Percentiles rank a stretch among this genome's conserved stretches.
phyloP scores from a whole-genome alignment of 495 filamentous ascomycete genomes.

The Chlorociboria aeruginascens region DNA sequence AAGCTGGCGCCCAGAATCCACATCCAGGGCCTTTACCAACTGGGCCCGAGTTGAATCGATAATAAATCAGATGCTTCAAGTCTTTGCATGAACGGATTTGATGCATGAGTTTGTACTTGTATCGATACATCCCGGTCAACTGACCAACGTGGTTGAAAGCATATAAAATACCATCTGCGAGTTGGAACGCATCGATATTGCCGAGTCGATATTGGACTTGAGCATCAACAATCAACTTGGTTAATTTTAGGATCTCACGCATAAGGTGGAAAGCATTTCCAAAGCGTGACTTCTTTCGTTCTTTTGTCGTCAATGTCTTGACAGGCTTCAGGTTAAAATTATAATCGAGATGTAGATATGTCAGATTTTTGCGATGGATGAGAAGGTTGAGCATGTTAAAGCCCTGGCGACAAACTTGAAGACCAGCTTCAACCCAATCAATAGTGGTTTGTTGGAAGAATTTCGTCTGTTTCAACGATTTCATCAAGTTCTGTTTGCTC shows the following conservation, averaged over 20 bases:
- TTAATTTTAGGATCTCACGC: conserved; percentile 95
- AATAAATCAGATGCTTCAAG: conserved; percentile 98
- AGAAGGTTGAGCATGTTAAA: conserved; percentile 99
- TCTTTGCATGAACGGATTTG: conserved; percentile 99
- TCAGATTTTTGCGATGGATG: conserved; percentile 97
- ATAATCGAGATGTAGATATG: conserved; percentile 97
- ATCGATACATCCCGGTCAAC: conserved; percentile 98
- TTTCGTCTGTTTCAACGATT: conserved; percentile 85
- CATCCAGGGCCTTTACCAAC: conserved; percentile 98
- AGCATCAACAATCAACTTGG: conserved; percentile 96
- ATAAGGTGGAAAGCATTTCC: conserved; percentile 99
- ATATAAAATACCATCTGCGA: conserved; percentile 96
- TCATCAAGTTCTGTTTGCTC: conserved; percentile 86
- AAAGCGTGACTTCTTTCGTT: conserved; percentile 98
- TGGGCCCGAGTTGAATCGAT: conserved; percentile 95
- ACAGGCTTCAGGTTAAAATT: conserved; percentile 99
- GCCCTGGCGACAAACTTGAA: conserved; percentile 95
- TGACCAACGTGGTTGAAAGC: conserved; percentile 99
- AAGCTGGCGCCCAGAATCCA: conserved; percentile 98
- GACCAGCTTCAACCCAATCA: conserved; percentile 97
- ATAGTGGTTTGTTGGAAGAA: conserved; percentile 99
- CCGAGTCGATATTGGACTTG: conserved; percentile 97
- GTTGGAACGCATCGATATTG: conserved; percentile 98
- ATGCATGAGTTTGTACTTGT: conserved; percentile 99
- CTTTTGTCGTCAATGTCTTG: conserved; percentile 97